Conservation (phyloP, 2,329 filamentous ascomycete species). For the Colletotrichum incanum region DNA sequence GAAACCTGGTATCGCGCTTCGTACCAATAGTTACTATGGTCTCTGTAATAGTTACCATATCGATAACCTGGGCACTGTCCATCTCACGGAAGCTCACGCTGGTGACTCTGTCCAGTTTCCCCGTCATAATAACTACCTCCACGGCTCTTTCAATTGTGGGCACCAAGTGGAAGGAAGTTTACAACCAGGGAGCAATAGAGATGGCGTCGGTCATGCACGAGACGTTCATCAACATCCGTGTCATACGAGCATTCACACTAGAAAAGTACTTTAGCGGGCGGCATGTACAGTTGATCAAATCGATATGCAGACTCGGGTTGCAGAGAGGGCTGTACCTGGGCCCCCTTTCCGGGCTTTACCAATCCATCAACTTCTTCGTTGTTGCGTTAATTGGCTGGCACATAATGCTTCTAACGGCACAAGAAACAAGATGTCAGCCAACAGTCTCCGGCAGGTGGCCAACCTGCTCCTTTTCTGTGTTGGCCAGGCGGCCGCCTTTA, state of each 20-base stretch:
- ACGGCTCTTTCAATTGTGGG: conserved; percentile 76
- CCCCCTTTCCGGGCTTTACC: conserved; percentile 82
- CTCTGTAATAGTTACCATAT: conserved; percentile 75
- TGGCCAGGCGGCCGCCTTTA: conserved; percentile 77
- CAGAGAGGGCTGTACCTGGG: conserved; percentile 78
- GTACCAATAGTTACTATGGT: conserved; percentile 79
- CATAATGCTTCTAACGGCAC: conserved; percentile 75
- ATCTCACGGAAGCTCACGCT: conserved; percentile 87
- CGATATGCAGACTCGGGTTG: conserved; percentile 73
- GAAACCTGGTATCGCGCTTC: conserved; percentile 85
- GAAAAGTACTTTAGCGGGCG: conserved; percentile 80
- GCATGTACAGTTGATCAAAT: conserved; percentile 66
- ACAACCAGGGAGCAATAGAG: conserved; percentile 74
- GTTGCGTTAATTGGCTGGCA: conserved; percentile 90
- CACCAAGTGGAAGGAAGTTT: conserved; percentile 79
- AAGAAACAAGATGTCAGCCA: conserved; percentile 63
- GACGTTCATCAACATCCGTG: conserved; percentile 83
- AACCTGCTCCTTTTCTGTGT: conserved; percentile 89
- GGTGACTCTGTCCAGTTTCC: conserved; percentile 79
- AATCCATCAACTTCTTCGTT: conserved; percentile 80
- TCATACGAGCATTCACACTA: conserved; percentile 82
- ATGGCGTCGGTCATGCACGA: conserved; percentile 79
- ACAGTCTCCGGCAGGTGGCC: conserved; percentile 80
- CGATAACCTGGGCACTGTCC: conserved; percentile 80
- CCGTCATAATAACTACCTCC: conserved; percentile 77